phyloP scores from a whole-genome alignment of 495 filamentous ascomycete genomes.

The Saxophila tyrrhenica region DNA sequence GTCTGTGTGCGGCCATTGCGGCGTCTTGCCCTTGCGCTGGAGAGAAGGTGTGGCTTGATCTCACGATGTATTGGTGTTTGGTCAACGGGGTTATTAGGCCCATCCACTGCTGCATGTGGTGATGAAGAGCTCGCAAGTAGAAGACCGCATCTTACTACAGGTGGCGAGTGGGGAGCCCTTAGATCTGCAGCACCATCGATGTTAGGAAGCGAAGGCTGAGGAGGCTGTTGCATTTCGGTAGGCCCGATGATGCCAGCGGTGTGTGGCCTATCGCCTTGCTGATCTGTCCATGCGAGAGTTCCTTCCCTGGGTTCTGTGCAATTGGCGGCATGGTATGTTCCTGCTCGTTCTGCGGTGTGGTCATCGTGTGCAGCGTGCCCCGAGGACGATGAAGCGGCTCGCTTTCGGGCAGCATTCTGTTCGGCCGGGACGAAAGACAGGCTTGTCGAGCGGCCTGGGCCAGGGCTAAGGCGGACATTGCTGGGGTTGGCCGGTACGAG shows the following conservation, averaged over 20 bases:
- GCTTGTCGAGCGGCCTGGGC: conserved; percentile 3
- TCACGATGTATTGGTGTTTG: neutral
- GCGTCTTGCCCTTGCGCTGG: conserved; percentile 9
- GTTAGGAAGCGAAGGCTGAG: neutral
- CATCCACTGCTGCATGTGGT: neutral
- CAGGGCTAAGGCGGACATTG: conserved; percentile 12
- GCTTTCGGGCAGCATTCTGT: conserved; percentile 4
- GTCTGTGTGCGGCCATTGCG: conserved; percentile 8
- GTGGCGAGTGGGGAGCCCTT: neutral
- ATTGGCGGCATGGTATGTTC: neutral
- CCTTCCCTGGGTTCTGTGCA: no score
- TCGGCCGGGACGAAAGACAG: conserved; percentile 2
- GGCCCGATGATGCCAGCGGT: neutral
- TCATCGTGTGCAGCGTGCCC: no score
- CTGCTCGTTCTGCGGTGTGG: neutral
- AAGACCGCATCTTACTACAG: neutral
- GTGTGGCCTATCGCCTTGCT: neutral
- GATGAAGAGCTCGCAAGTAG: neutral
- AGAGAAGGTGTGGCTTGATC: neutral
- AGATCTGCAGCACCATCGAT: neutral
- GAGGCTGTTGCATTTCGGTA: neutral
- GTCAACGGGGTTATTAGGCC: neutral
- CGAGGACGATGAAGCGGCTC: conserved; percentile 5
- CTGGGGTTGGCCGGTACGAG: neutral
- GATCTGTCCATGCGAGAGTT: neutral